These are phyloP conservation scores for Erodium texanum DNA, from an alignment of 441 rosid species.

Conservation along the genomic window DNA sequence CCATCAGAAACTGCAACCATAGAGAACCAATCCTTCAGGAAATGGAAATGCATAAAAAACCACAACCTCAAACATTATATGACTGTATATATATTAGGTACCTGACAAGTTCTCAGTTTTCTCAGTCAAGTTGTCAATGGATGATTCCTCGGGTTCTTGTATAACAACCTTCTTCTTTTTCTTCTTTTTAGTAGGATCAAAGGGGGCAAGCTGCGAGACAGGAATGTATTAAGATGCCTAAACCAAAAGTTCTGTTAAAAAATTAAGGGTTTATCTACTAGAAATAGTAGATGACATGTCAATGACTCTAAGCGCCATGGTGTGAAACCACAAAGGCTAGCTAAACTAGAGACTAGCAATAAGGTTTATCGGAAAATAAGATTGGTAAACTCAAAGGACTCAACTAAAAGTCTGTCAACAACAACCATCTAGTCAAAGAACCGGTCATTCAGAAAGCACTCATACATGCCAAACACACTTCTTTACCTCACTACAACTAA, in stretches of 20 bases:
- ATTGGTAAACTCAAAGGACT: too few species aligned
- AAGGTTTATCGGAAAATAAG: too few species aligned
- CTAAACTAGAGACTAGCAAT: background rate
- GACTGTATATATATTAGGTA: background rate
- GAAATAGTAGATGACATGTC: too few species aligned
- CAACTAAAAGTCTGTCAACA: background rate
- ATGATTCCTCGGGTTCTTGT: conserved; percentile 45
- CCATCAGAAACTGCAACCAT: conserved; percentile 60
- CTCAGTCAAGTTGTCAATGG: conserved; percentile 49
- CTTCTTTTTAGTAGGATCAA: conserved; percentile 66
- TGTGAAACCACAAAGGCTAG: background rate
- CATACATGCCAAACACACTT: background rate
- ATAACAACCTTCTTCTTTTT: conserved; percentile 63
- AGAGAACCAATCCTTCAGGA: background rate
- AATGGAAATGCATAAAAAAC: background rate
- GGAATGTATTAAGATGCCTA: conserved; percentile 2
- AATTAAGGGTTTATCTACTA: background rate
- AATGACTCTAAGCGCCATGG: background rate
- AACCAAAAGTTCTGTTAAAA: background rate
- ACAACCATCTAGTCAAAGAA: background rate
- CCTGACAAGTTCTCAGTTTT: conserved; percentile 60
- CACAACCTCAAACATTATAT: conserved; percentile 1
- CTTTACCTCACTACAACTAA: background rate
- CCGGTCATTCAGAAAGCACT: background rate
- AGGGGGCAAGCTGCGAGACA: conserved; percentile 47